Percentiles rank a stretch among this genome's conserved stretches.
These are phyloP conservation scores for Tillandsia fasciculata DNA, from an alignment of 176 grass and related monocot species.

Conservation along the genomic window DNA sequence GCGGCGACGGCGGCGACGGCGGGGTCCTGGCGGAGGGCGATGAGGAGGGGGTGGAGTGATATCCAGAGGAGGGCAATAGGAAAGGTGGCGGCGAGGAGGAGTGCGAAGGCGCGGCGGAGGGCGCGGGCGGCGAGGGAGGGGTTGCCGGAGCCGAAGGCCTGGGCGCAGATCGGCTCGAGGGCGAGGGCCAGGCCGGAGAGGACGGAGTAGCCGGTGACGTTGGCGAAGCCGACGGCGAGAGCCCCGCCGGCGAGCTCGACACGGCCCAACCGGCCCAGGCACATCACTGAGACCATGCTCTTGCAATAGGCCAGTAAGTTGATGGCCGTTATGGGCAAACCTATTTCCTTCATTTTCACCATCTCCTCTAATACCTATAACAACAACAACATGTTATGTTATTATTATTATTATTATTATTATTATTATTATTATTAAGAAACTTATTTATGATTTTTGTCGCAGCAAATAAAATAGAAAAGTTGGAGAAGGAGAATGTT, in stretches of 20 bases:
- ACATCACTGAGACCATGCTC: constrained; percentile 16
- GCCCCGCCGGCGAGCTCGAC: constrained; percentile 20
- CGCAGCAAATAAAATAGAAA: background rate
- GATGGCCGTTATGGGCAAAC: constrained; percentile 10
- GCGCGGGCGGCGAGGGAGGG: background rate
- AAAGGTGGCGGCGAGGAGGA: constrained; percentile 10
- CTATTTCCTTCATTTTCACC: constrained; percentile 17
- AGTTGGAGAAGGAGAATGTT: too few relatives aligned
- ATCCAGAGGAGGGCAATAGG: constrained; percentile 14
- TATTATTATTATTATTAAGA: background rate
- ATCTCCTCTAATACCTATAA: constrained; percentile 15
- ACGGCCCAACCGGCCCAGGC: constrained; percentile 15
- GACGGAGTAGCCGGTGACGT: constrained; percentile 24
- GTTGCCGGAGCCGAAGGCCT: constrained; percentile 28
- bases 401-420: too few relatives aligned
- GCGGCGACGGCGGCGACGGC: constrained; percentile 10
- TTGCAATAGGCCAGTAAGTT: constrained; percentile 15
- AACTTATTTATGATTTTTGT: background rate
- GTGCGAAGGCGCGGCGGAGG: constrained; percentile 6
- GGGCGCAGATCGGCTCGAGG: constrained; percentile 27
- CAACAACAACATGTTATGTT: too few relatives aligned
- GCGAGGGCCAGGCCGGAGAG: constrained; percentile 16
- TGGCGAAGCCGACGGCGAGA: constrained; percentile 20
- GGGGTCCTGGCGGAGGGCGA: constrained; percentile 12
- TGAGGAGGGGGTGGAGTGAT: constrained; percentile 7